Conservation (phyloP, 225 moss, liverwort and hornwort species). For the Straminergon stramineum region DNA sequence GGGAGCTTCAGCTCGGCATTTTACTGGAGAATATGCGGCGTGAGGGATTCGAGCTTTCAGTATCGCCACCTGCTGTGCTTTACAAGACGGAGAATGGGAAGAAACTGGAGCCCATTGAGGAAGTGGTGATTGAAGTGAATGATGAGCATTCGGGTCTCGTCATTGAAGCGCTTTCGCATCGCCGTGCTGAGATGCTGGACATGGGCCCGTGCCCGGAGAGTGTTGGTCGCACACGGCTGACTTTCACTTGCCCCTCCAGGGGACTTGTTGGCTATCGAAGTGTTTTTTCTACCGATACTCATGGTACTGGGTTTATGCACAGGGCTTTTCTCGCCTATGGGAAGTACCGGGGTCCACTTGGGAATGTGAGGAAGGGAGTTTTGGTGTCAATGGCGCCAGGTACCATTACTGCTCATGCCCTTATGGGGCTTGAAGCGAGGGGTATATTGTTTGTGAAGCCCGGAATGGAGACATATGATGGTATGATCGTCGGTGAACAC, state of each 20-base stretch:
- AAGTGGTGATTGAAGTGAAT: slow-evolving; percentile 88
- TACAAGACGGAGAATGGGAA: slow-evolving; percentile 82
- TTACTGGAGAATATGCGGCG: slow-evolving; percentile 92
- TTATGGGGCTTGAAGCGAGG: slow-evolving; percentile 86
- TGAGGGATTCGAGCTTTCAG: slow-evolving; percentile 93
- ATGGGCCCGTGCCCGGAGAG: slow-evolving; percentile 95
- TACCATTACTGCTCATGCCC: slow-evolving; percentile 74
- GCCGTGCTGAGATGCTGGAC: slow-evolving; percentile 84
- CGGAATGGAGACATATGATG: slow-evolving; percentile 96
- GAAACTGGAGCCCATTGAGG: slow-evolving; percentile 92
- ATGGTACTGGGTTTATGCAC: slow-evolving; percentile 97
- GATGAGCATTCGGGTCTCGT: slow-evolving; percentile 92
- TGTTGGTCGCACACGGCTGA: slow-evolving; percentile 77
- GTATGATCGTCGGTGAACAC: slow-evolving; percentile 95
- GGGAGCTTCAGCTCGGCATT: slow-evolving; percentile 93
- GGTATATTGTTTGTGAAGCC: slow-evolving; percentile 94
- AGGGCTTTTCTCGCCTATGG: slow-evolving; percentile 77
- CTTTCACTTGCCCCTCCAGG: slow-evolving; percentile 87
- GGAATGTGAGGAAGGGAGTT: slow-evolving; percentile 93
- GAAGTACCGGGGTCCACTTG: slow-evolving; percentile 82
- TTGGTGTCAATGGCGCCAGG: slow-evolving; percentile 87
- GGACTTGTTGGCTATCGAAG: slow-evolving; percentile 95
- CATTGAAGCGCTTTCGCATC: slow-evolving; percentile 90
- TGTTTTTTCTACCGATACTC: slow-evolving; percentile 88
- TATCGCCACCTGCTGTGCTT: slow-evolving; percentile 90